Evolutionary conservation across 2,329 filamentous ascomycete species (phyloP).

Genomic region (Aspergillus pseudotamarii): DNA sequence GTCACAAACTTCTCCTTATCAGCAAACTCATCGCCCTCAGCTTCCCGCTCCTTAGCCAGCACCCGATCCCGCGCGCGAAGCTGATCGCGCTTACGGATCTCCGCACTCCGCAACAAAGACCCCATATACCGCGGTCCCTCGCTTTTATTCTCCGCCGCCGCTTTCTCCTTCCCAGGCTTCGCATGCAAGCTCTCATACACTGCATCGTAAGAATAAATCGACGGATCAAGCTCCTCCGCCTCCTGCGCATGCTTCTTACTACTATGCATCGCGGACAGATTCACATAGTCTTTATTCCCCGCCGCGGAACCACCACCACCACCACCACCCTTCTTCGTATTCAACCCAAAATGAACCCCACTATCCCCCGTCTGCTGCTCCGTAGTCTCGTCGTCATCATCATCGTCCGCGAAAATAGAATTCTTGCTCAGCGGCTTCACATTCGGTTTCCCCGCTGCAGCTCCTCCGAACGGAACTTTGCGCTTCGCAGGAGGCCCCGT

Average conservation of each 20-base stretch:
- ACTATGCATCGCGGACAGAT: slow-evolving; percentile 50
- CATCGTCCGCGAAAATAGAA: slow-evolving; percentile 42
- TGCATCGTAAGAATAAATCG: slow-evolving; percentile 54
- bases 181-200: slow-evolving; percentile 53
- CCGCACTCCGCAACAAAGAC: slow-evolving; percentile 60
- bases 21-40: slow-evolving; percentile 67
- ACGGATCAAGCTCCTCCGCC: slow-evolving; percentile 48
- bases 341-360: slow-evolving; percentile 26
- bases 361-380: slow-evolving; percentile 18
- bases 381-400: slow-evolving; percentile 33
- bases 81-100: slow-evolving; percentile 65
- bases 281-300: slow-evolving; percentile 40
- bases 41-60: slow-evolving; percentile 63
- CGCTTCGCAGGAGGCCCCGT: slow-evolving; percentile 33
- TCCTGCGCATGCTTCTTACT: slow-evolving; percentile 48
- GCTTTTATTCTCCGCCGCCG: slow-evolving; percentile 21
- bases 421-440: slow-evolving; percentile 38
- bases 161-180: slow-evolving; percentile 33
- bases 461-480: slow-evolving; percentile 34
- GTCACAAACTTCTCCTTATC: slow-evolving; percentile 71
- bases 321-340: slow-evolving; percentile 20
- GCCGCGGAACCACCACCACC: neutral
- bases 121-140: slow-evolving; percentile 62
- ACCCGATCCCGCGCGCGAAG: slow-evolving; percentile 63
- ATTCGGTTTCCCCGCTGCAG: slow-evolving; percentile 23